Conservation (phyloP, 208 protist genomes). For the Crithidia thermophila region DNA sequence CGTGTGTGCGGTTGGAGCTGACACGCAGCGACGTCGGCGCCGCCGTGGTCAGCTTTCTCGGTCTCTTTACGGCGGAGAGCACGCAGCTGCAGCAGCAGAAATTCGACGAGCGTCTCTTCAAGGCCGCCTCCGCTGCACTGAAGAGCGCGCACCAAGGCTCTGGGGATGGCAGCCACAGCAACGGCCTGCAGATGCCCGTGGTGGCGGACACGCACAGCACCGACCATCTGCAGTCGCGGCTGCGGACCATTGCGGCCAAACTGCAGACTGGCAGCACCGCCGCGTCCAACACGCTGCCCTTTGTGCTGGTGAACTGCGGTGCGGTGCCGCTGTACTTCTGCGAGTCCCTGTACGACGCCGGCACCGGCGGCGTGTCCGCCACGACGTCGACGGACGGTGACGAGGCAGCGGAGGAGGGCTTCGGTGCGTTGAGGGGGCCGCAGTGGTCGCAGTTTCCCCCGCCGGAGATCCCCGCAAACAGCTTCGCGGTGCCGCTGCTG, state of each 20-base stretch:
- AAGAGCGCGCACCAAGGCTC: not conserved
- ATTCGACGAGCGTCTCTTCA: slow-evolving; percentile 47
- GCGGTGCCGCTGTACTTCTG: slow-evolving; percentile 45
- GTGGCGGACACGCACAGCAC: slow-evolving; percentile 32
- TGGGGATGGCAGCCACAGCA: not conserved
- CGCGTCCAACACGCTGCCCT: slow-evolving; percentile 13
- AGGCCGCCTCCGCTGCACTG: slow-evolving; percentile 24
- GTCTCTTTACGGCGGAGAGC: slow-evolving; percentile 36
- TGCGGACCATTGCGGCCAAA: slow-evolving; percentile 19
- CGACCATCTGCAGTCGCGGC: slow-evolving; percentile 32
- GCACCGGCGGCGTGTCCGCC: not conserved
- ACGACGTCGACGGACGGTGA: not conserved
- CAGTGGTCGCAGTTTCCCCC: slow-evolving; percentile 54
- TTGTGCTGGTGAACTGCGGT: slow-evolving; percentile 51
- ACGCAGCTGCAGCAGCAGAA: slow-evolving; percentile 49
- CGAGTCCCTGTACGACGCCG: slow-evolving; percentile 20
- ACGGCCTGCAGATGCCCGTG: slow-evolving; percentile 10
- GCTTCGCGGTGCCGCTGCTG: slow-evolving; percentile 39
- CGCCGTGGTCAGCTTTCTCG: slow-evolving; percentile 35
- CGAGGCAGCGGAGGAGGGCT: not conserved
- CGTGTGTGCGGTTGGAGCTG: slow-evolving; percentile 34
- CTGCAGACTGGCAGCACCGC: slow-evolving; percentile 9
- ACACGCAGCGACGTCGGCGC: slow-evolving; percentile 29
- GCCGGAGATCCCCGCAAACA: slow-evolving; percentile 42
- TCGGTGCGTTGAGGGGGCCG: not conserved